Conservation (phyloP, 2,329 filamentous ascomycete genomes). For the Aspergillus amoenus region DNA sequence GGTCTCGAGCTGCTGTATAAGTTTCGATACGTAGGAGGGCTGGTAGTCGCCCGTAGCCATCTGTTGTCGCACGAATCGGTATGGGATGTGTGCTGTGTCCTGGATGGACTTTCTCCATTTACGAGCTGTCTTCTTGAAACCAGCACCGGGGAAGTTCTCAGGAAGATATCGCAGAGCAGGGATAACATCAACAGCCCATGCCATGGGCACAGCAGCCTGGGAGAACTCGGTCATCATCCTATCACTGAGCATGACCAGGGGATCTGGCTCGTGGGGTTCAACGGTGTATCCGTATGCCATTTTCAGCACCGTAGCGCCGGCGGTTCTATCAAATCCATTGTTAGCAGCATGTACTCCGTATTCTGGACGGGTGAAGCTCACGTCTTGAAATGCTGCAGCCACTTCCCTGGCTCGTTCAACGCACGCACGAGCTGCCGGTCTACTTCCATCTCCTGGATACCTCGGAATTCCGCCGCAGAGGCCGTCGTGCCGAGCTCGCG, state of each 20-base stretch:
- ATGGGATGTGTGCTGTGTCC: constrained; percentile 41
- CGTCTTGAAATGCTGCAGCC: constrained; percentile 43
- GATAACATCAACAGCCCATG: constrained; percentile 48
- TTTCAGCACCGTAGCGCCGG: constrained; percentile 42
- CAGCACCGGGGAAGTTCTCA: constrained; percentile 47
- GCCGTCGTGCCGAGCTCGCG: constrained; percentile 47
- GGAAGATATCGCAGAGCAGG: constrained; percentile 41
- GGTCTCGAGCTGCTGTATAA: not conserved
- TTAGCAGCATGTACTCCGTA: not conserved
- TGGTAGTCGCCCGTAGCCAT: constrained; percentile 22
- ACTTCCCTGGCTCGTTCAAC: constrained; percentile 39
- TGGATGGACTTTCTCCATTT: constrained; percentile 32
- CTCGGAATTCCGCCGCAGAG: constrained; percentile 39
- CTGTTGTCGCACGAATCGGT: constrained; percentile 44
- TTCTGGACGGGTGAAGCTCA: not conserved
- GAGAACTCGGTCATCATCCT: constrained; percentile 44
- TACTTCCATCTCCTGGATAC: constrained; percentile 46
- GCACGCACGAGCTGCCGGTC: constrained; percentile 44
- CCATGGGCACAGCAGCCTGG: constrained; percentile 42
- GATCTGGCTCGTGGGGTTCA: constrained; percentile 23
- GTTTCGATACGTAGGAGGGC: constrained; percentile 29
- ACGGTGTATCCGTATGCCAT: constrained; percentile 38
- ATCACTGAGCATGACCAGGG: constrained; percentile 43
- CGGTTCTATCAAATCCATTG: constrained; percentile 22
- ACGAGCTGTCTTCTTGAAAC: constrained; percentile 44